Evolutionary conservation across 805 yeast species (phyloP).

Genomic region (Candida oleophila): DNA sequence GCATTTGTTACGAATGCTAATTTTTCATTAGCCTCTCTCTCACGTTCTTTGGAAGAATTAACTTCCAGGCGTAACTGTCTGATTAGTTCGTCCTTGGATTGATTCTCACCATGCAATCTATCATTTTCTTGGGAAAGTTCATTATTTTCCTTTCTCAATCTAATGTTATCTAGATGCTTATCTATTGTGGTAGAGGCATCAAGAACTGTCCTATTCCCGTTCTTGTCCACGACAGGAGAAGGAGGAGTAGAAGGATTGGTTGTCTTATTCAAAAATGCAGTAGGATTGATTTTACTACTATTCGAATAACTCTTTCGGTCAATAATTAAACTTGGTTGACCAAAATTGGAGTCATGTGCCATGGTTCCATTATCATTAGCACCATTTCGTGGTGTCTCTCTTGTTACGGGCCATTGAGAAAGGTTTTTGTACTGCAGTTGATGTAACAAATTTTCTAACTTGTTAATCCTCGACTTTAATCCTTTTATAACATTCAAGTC

Average conservation of each 20-base stretch:
- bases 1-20: slow-evolving; percentile 3
- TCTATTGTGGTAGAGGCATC: slow-evolving; percentile 40
- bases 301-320: slow-evolving; percentile 7
- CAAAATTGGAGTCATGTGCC: slow-evolving; percentile 1
- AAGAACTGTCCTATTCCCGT: slow-evolving; percentile 17
- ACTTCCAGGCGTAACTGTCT: slow-evolving; percentile 3
- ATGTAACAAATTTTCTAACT: slow-evolving; percentile 74
- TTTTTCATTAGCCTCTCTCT: not conserved
- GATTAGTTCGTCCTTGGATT: not conserved
- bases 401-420: slow-evolving; percentile 42
- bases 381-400: slow-evolving; percentile 5
- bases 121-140: slow-evolving; percentile 16
- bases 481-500: slow-evolving; percentile 50
- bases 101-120: slow-evolving; percentile 2
- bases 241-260: slow-evolving; percentile 3
- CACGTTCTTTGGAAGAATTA: slow-evolving; percentile 3
- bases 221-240: not conserved
- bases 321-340: slow-evolving; percentile 17
- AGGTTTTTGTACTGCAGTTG: slow-evolving; percentile 64
- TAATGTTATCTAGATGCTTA: slow-evolving; percentile 41
- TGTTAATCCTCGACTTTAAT: slow-evolving; percentile 69
- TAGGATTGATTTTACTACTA: not conserved
- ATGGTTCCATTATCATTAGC: slow-evolving; percentile 2
- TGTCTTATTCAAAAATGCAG: slow-evolving; percentile 1
- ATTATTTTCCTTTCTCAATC: slow-evolving; percentile 31